Percentiles rank a stretch among this genome's conserved stretches.
phyloP scores from a whole-genome alignment of 257 asterid genomes.

The Lantana camara region DNA sequence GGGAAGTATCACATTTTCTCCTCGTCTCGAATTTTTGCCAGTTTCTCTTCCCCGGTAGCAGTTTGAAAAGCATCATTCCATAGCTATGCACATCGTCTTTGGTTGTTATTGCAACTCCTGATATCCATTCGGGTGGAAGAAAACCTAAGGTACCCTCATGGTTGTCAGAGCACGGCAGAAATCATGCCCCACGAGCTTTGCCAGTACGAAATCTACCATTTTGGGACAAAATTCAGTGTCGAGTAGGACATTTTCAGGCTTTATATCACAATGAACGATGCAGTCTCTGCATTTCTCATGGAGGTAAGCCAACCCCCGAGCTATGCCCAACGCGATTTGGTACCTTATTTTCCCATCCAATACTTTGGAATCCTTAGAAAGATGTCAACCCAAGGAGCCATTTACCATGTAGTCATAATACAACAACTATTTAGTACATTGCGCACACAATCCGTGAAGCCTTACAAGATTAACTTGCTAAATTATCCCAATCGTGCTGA shows the following conservation, averaged over 20 bases:
- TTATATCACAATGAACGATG: no score
- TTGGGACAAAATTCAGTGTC: no score
- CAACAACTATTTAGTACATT: no score
- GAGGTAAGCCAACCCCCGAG: no score
- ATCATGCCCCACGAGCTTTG: constrained; percentile 26
- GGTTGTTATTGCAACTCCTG: constrained; percentile 20
- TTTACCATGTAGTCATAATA: constrained; percentile 17
- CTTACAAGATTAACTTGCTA: not conserved
- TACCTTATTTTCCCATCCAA: constrained; percentile 29
- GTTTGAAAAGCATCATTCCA: constrained; percentile 27
- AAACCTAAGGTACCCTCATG: constrained; percentile 29
- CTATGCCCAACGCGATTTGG: not conserved
- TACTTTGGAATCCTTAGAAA: not conserved
- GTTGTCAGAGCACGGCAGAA: constrained; percentile 29
- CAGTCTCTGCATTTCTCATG: no score
- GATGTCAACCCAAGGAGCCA: constrained; percentile 24
- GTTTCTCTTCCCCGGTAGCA: no score
- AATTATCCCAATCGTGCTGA: constrained; percentile 28
- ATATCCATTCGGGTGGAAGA: constrained; percentile 21
- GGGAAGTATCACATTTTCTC: no score
- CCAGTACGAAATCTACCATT: no score
- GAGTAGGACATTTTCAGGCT: no score
- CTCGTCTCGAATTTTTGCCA: no score
- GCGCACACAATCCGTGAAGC: no score
- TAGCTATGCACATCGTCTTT: constrained; percentile 35